These are phyloP conservation scores for Calophaca sinica DNA, from an alignment of 306 rosid genomes.

Conservation along the genomic window DNA sequence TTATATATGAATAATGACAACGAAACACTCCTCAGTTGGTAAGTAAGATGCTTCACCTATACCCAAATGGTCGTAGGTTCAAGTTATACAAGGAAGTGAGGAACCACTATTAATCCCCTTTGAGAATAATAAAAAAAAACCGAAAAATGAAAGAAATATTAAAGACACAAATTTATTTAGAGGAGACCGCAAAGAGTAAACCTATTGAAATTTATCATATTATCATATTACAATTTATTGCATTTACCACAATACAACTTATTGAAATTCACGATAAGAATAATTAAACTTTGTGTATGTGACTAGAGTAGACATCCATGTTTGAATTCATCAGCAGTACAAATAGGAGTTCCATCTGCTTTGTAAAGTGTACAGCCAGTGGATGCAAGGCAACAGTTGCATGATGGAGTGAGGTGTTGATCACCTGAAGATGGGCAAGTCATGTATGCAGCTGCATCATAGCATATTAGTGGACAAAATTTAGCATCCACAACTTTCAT, in stretches of 20 bases:
- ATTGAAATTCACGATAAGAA: neutral
- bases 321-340: conserved; percentile 22
- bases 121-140: no score
- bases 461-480: conserved; percentile 37
- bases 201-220: no score
- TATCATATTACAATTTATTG: neutral
- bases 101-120: no score
- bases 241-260: neutral
- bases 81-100: no score
- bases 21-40: no score
- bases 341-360: conserved; percentile 47
- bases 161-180: no score
- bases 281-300: no score
- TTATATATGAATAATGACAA: no score
- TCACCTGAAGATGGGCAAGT: conserved; percentile 57
- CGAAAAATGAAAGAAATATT: no score
- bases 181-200: no score
- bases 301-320: neutral
- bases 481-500: conserved; percentile 16
- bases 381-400: conserved; percentile 58
- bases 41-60: no score
- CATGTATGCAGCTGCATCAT: conserved; percentile 49
- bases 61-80: no score
- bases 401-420: conserved; percentile 45
- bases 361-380: conserved; percentile 47